Evolutionary conservation across 1,284 basidiomycete genomes (phyloP), one percentile per base, ranked within the genome.

Genomic region (Naganishia cerealis): DNA sequence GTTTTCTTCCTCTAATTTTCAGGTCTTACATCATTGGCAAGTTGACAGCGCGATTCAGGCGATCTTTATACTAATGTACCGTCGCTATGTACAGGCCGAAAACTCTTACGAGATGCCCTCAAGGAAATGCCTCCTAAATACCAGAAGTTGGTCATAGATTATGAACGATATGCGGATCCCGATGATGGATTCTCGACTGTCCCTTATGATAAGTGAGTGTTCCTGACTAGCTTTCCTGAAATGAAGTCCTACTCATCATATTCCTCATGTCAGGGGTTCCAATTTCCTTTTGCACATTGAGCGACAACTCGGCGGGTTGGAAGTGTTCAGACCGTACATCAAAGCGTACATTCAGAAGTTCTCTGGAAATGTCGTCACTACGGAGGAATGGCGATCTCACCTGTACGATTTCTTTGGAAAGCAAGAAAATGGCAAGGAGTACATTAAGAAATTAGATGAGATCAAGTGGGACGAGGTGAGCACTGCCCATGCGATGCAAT

Each of bases 381-480:
- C 93, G 0, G 83, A 87, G 46, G 86, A 95, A 74, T 98, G 94
- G 93, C 89, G 90, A 75, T 82, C 84, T 5, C 92, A 98, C 76
- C 82, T 99, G 24, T 91, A 89, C 74, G 81, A 77, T n/a, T 95
- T 89, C 78, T 98, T 87, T 80, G 81, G 73, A 54, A 75, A 71
- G 46, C 73, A 82, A 72, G 82, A 83, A 71, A 81, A 89, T 75
- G 85, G 84, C 12, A 78, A 82, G 10, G 85, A 88, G 72, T 88
- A 90, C 75, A 81, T 89, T 66, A 85, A 87, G 71, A 85, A 85
- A 39, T 84, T 98, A 43, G 84, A 90, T 72, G 84, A 81, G 61
- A 84, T 96, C 50, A 87, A 94, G 75, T 94, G 89, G 87, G 81
- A 93, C 76, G 91, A 88, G 59, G 78, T 79, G 69, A 69, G 78